A percentile compares a stretch with the other conserved stretches of the same genome.
Evolutionary conservation across 352 stramenopile genomes (phyloP).

Genomic region (Globisporangium camurandrum): DNA sequence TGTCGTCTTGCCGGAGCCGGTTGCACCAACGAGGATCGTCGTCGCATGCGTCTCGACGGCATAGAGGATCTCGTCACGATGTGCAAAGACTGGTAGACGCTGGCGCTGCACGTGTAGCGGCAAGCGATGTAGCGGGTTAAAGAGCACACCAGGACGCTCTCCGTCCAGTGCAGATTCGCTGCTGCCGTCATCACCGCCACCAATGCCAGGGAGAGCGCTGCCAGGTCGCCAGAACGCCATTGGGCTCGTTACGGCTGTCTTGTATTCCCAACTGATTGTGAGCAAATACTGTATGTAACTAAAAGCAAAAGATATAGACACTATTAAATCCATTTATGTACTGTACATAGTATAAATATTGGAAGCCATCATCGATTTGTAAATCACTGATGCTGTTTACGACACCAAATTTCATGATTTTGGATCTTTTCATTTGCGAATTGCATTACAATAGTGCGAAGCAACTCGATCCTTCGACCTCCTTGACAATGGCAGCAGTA

Average conservation of each 20-base stretch:
- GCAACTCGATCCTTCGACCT: too few relatives aligned
- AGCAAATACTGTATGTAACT: too few relatives aligned
- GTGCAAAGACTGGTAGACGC: slow-evolving; percentile 86
- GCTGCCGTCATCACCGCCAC: slow-evolving; percentile 15
- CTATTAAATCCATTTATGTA: too few relatives aligned
- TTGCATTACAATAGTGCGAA: too few relatives aligned
- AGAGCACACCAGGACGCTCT: slow-evolving; percentile 38
- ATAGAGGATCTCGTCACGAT: slow-evolving; percentile 51
- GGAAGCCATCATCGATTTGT: too few relatives aligned
- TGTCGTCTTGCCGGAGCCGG: slow-evolving; percentile 95
- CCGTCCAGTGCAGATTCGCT: slow-evolving; percentile 23
- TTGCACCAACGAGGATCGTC: slow-evolving; percentile 89
- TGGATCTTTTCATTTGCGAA: too few relatives aligned
- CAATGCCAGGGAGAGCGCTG: slow-evolving; percentile 20
- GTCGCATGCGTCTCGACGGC: slow-evolving; percentile 44
- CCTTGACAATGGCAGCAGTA: background rate
- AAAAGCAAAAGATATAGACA: too few relatives aligned
- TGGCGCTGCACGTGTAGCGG: slow-evolving; percentile 48
- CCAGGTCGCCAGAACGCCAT: slow-evolving; percentile 74
- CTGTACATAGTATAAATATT: too few relatives aligned
- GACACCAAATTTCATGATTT: too few relatives aligned
- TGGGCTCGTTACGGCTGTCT: too few relatives aligned
- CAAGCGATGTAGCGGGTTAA: slow-evolving; percentile 57
- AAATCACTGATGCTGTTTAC: too few relatives aligned
- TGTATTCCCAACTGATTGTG: too few relatives aligned